Evolutionary conservation across 2,329 filamentous ascomycete genomes (phyloP), one percentile per base, ranked within the genome.

Genomic region (Aspergillus niger): DNA sequence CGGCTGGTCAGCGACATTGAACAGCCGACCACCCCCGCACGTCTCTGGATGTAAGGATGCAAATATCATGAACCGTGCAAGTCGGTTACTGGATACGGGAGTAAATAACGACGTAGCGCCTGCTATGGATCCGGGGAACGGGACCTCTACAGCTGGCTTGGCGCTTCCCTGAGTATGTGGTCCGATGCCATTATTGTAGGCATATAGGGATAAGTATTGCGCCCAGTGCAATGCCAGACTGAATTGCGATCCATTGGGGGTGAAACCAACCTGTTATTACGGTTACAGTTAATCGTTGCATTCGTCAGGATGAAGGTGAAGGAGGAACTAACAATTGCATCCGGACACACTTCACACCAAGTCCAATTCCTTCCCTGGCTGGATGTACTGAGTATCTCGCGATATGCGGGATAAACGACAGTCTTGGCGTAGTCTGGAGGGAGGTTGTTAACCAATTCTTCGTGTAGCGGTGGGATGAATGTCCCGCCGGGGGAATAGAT

Each of bases 331-430:
- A 53, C 50, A 8, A 74, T 69, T 13, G 65, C 67, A 55, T 74
- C 69, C 8, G 70, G 71, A 20, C 71, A 72, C 26, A 78, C 72
- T 57, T 77, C 76, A 2, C 69, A 69, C 70, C 72, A 76, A 22
- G 69, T 77, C 76, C 66, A 78, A 3, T 24, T 64, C 61, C 66
- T 70, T 15, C 55, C 66, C 50, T 65, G 65, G 61, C 67, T 72
- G 17, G 62, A 57, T 43, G 44, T 13, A 6, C 50, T 53, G 0
- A 74, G 68, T 1, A 69, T 57, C 30, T 70, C 15, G 13, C 66
- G 63, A 17, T 68, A 70, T 26, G 64, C 64, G 6, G 67, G 64
- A 56, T 75, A 75, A 26, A 71, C 70, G 51, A 74, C 72, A 24
- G 72, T 74, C 8, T 72, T 66, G 5, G 67, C 66, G 7, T 69